Evolutionary conservation across 345 rosid species (phyloP).

Genomic region (Alliaria petiolata): DNA sequence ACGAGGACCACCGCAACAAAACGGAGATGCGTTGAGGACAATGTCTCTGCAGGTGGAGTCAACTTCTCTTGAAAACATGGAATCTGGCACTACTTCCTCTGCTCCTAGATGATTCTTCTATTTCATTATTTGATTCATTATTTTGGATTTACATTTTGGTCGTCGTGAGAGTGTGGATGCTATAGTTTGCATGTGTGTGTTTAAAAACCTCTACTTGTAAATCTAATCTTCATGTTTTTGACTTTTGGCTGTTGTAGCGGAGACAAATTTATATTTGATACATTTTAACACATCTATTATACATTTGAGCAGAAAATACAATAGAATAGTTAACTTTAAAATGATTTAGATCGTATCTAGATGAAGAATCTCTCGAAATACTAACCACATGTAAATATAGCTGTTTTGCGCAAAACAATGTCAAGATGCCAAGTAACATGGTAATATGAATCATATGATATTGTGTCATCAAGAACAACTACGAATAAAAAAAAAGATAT

Average conservation of each 20-base stretch:
- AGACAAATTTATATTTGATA: neutral
- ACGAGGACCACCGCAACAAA: conserved; percentile 16
- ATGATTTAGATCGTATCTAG: no score
- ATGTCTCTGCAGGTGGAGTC: conserved; percentile 27
- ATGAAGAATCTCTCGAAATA: no score
- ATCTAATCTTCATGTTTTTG: neutral
- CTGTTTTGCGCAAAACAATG: no score
- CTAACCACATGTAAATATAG: no score
- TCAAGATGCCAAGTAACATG: no score
- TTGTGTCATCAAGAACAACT: no score
- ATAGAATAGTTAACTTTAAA: no score
- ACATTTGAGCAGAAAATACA: no score
- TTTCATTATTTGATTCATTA: neutral
- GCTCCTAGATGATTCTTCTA: conserved; percentile 1
- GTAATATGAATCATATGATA: no score
- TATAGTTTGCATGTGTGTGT: neutral
- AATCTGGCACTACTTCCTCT: conserved; percentile 14
- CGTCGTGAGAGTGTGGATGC: neutral
- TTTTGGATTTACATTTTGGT: neutral
- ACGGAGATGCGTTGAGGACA: conserved; percentile 24
- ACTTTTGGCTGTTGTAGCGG: neutral
- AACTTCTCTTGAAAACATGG: conserved; percentile 28
- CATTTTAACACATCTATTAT: no score
- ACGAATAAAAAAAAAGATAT: no score
- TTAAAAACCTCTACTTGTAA: neutral